These are phyloP conservation scores for Roridomyces roridus DNA, from an alignment of 768 basidiomycete genomes.

Conservation along the genomic window DNA sequence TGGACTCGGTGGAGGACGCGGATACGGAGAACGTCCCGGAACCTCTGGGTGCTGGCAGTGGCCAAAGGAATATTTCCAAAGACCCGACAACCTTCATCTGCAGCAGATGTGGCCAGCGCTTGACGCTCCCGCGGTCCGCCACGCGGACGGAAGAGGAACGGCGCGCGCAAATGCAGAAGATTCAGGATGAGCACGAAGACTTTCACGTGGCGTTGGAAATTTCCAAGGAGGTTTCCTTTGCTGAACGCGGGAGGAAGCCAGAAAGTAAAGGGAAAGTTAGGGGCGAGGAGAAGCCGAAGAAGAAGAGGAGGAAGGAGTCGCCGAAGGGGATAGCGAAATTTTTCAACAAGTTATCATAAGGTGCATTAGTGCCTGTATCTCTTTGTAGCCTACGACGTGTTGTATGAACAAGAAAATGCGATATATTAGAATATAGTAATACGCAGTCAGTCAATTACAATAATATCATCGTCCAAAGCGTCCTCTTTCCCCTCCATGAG, in stretches of 20 bases:
- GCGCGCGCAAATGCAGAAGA: constrained; percentile 43
- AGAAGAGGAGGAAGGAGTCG: constrained; percentile 31
- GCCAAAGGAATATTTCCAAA: constrained; percentile 13
- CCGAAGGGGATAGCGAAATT: constrained; percentile 54
- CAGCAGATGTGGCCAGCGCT: constrained; percentile 58
- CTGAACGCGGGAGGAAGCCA: constrained; percentile 30
- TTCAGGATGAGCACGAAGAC: constrained; percentile 81
- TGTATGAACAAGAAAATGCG: no score
- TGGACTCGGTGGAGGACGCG: constrained; percentile 39
- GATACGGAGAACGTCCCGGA: constrained; percentile 28
- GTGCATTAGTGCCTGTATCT: no score
- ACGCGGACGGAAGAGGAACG: constrained; percentile 37
- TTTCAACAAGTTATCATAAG: constrained; percentile 37
- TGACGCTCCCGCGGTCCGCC: constrained; percentile 39
- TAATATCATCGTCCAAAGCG: constrained; percentile 59
- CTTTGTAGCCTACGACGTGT: not conserved
- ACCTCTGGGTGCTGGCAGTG: not conserved
- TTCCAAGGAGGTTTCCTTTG: constrained; percentile 40
- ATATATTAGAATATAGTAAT: no score
- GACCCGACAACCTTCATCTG: constrained; percentile 55
- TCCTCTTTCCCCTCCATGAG: constrained; percentile 67
- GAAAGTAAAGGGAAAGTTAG: constrained; percentile 17
- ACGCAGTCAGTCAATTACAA: constrained; percentile 56
- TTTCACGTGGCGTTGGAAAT: constrained; percentile 89
- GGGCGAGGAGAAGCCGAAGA: constrained; percentile 32